Base-by-base conservation (phyloP, 1,139 yeast species). In the Wickerhamiella infanticola region DNA sequence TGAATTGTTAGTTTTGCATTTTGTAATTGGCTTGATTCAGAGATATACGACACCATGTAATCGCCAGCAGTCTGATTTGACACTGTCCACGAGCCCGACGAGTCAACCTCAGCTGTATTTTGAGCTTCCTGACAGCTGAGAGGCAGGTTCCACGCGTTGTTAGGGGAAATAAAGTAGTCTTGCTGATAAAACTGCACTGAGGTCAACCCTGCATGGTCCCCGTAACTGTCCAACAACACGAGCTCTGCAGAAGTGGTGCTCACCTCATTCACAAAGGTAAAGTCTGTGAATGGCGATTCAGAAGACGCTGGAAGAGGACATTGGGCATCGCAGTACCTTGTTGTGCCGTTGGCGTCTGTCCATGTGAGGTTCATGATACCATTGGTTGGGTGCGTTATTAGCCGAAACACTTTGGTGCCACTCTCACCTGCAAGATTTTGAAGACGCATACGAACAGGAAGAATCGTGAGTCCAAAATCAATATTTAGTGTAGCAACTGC, bases 321-420 rank as follows among this genome's bases (percentile, higher is more conserved):
- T 72, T 75, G 81, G 1, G 95, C 94, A 61, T 86, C 95, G 68
- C 98, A 90, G 48, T 53, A 50, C 42, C 43, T 50, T 9, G 43
- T 41, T 52, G 63, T 66, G 47, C 80, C 77, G 1, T 85, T 72
- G 3, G 94, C 94, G 58, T 88, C 93, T 35, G 81, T 66, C 58
- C 85, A 90, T 0, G 95, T 79, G 53, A 90, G 64, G 59, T 90
- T 90, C 95, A 90, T 82, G 51, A 88, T 88, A 54, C 97, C 88
- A 54, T 80, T 74, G 40, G 85, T 73, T 1, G 97, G 97, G 47
- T 73, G 68, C 0, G 95, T 77, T 44, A 81, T 67, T 24, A 90
- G 68, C 56, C 96, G 72, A 62, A 86, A 88, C 5, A 72, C 54
- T 48, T 78, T 70, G 3, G 83, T 75, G 7, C 82, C 80, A 41